phyloP scores from a whole-genome alignment of 2,329 filamentous ascomycete species.

The Neofusicoccum umdonicola region DNA sequence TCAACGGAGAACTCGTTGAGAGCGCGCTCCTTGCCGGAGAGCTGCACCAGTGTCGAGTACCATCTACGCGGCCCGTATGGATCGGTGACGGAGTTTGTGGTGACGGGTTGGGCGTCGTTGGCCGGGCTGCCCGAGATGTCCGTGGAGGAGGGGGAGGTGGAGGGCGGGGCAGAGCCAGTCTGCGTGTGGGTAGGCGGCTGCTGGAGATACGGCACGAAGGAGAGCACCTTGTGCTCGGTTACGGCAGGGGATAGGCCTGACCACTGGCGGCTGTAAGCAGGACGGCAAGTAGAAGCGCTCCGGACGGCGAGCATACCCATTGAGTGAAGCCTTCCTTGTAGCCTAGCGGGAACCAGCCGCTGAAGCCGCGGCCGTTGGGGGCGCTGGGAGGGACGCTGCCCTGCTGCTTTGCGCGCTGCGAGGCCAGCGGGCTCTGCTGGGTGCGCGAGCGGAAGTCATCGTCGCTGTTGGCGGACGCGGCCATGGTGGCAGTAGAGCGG shows the following conservation, averaged over 20 bases:
- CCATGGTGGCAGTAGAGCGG: slow-evolving; percentile 14
- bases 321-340: slow-evolving; percentile 90
- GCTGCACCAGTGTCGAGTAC: slow-evolving; percentile 78
- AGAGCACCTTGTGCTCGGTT: slow-evolving; percentile 86
- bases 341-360: slow-evolving; percentile 73
- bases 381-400: slow-evolving; percentile 25
- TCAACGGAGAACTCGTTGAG: slow-evolving; percentile 94
- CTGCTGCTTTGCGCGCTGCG: slow-evolving; percentile 44
- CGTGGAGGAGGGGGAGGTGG: slow-evolving; percentile 39
- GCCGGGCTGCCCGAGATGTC: slow-evolving; percentile 38
- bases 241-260: slow-evolving; percentile 73
- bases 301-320: slow-evolving; percentile 63
- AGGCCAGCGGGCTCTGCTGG: slow-evolving; percentile 50
- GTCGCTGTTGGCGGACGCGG: neutral
- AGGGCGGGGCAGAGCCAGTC: slow-evolving; percentile 55
- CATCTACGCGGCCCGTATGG: slow-evolving; percentile 83
- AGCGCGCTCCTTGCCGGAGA: slow-evolving; percentile 81
- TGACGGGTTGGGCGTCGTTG: slow-evolving; percentile 40
- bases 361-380: slow-evolving; percentile 33
- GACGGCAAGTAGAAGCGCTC: no score
- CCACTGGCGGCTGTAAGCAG: slow-evolving; percentile 60
- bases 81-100: slow-evolving; percentile 56
- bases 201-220: slow-evolving; percentile 77
- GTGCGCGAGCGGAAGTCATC: slow-evolving; percentile 13
- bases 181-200: slow-evolving; percentile 67